phyloP scores from a whole-genome alignment of 495 filamentous ascomycete species.

The Daldinia vernicosa region DNA sequence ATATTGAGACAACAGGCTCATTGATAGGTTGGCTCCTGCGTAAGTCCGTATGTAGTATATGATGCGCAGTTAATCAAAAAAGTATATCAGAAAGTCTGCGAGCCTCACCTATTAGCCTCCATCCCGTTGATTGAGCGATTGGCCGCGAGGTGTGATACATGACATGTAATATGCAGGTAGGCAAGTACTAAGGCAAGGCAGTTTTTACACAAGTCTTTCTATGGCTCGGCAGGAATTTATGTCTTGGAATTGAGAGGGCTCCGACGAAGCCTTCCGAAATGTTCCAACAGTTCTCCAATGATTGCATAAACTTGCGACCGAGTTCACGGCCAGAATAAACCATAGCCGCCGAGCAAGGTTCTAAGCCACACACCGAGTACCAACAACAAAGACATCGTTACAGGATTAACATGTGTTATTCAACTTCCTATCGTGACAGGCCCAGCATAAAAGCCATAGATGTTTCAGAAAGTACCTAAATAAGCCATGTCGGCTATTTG shows the following conservation, averaged over 20 bases:
- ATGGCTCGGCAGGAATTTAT: background rate
- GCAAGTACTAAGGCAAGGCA: too few relatives aligned
- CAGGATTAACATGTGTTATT: too few relatives aligned
- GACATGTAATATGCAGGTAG: background rate
- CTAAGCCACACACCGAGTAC: too few relatives aligned
- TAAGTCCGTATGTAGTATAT: background rate
- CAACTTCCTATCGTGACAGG: too few relatives aligned
- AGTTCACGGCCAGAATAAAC: too few relatives aligned
- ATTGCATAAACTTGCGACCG: too few relatives aligned
- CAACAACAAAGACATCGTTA: too few relatives aligned
- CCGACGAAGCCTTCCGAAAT: background rate
- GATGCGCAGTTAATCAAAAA: too few relatives aligned
- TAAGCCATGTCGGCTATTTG: too few relatives aligned
- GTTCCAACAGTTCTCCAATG: background rate
- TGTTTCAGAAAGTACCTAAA: too few relatives aligned
- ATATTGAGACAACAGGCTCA: slow-evolving; percentile 3
- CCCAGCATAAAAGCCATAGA: too few relatives aligned
- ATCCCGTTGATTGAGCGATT: background rate
- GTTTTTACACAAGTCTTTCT: background rate
- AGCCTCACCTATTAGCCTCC: background rate
- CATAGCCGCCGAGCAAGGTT: too few relatives aligned
- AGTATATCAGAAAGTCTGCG: background rate
- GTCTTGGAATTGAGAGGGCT: background rate
- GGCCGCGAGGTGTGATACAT: background rate
- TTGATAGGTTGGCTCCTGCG: background rate